Evolutionary conservation across 1,139 yeast species (phyloP).

Genomic region (Blastobotrys arbuscula): DNA sequence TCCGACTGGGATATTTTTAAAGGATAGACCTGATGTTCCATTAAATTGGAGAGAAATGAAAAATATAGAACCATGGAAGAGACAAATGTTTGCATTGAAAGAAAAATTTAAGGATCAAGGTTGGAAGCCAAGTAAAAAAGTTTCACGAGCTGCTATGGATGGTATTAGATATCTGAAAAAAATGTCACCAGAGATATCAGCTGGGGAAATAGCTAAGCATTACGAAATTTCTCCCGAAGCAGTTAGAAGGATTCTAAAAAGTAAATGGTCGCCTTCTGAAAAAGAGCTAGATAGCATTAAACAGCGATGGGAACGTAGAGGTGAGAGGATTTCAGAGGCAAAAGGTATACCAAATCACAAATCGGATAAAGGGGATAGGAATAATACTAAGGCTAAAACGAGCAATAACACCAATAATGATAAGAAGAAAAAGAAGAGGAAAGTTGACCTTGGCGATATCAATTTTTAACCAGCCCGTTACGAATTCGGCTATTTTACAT

Average conservation of each 20-base stretch:
- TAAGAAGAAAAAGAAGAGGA: conserved; percentile 25
- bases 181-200: conserved; percentile 51
- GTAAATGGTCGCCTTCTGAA: conserved; percentile 67
- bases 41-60: conserved; percentile 39
- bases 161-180: conserved; percentile 54
- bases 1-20: conserved; percentile 12
- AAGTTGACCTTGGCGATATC: conserved; percentile 14
- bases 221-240: conserved; percentile 80
- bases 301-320: conserved; percentile 48
- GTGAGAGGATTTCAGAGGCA: conserved; percentile 30
- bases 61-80: conserved; percentile 55
- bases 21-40: conserved; percentile 33
- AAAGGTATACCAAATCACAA: not conserved
- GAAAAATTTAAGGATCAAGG: conserved; percentile 51
- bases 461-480: conserved; percentile 3
- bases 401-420: conserved; percentile 12
- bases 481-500: not conserved
- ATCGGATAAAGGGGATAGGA: conserved; percentile 4
- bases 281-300: conserved; percentile 43
- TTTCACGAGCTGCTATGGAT: conserved; percentile 67
- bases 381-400: not conserved
- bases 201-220: conserved; percentile 55
- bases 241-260: conserved; percentile 67
- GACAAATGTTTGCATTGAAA: conserved; percentile 55
- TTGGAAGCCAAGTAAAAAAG: conserved; percentile 67